These are phyloP conservation scores for Boechera stricta DNA, from an alignment of 345 rosid species.

Conservation along the genomic window DNA sequence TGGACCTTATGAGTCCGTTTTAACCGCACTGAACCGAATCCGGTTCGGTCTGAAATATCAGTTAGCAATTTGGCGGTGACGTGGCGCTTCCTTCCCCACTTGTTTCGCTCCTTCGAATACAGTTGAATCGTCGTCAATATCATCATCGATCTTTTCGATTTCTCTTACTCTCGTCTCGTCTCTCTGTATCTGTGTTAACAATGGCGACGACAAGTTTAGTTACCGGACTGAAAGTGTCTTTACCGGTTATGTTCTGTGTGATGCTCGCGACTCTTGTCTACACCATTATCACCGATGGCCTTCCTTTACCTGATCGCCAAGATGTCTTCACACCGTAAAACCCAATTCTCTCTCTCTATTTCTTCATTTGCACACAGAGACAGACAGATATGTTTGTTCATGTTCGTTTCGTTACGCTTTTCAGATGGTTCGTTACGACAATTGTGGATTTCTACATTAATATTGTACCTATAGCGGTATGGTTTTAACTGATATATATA, in stretches of 20 bases:
- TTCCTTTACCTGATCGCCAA: constrained; percentile 72
- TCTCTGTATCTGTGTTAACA: constrained; percentile 6
- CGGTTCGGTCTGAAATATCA: constrained; percentile 3
- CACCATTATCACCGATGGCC: constrained; percentile 67
- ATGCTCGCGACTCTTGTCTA: constrained; percentile 66
- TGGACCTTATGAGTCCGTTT: not conserved
- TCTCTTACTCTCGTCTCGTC: constrained; percentile 17
- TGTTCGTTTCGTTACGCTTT: constrained; percentile 5
- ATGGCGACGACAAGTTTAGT: constrained; percentile 53
- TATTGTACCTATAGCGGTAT: constrained; percentile 64
- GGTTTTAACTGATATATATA: not conserved
- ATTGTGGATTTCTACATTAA: constrained; percentile 76
- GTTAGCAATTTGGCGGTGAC: constrained; percentile 34
- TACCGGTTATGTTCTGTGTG: constrained; percentile 50
- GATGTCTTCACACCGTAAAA: constrained; percentile 79
- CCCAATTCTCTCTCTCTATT: constrained; percentile 7
- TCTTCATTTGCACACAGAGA: not conserved
- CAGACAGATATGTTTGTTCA: not conserved
- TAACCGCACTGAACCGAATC: not conserved
- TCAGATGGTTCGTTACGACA: constrained; percentile 82
- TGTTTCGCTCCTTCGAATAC: constrained; percentile 24
- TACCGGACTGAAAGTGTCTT: constrained; percentile 53
- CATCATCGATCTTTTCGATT: constrained; percentile 5
- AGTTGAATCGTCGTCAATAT: constrained; percentile 20
- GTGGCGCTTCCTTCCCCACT: constrained; percentile 50